phyloP scores from a whole-genome alignment of 106 monocot genomes.

The Posidonia australis region DNA sequence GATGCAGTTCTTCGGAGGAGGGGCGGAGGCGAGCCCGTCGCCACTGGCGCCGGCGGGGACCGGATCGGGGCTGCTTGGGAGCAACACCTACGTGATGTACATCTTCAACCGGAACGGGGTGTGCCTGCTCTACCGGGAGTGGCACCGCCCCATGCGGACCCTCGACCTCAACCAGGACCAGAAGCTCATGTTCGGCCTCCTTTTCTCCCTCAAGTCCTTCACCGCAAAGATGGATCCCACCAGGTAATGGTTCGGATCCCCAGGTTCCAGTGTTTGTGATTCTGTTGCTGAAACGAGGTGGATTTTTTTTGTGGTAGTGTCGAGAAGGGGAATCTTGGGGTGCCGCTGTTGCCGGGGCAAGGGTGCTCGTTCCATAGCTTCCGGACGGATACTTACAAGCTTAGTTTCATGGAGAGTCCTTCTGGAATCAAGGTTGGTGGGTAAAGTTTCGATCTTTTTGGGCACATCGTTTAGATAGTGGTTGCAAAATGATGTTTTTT shows the following conservation, averaged over 20 bases:
- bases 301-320: conserved; percentile 18
- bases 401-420: conserved; percentile 91
- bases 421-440: conserved; percentile 82
- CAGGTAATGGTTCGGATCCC: conserved; percentile 21
- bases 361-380: conserved; percentile 95
- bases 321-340: conserved; percentile 87
- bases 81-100: conserved; percentile 80
- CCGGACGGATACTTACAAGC: conserved; percentile 82
- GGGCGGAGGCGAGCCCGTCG: conserved; percentile 37
- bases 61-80: conserved; percentile 42
- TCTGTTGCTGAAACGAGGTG: neutral
- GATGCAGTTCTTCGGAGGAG: conserved; percentile 89
- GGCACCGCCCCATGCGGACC: conserved; percentile 87
- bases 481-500: neutral
- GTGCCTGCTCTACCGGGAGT: conserved; percentile 83
- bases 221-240: conserved; percentile 96
- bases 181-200: conserved; percentile 99
- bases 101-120: conserved; percentile 83
- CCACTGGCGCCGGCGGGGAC: conserved; percentile 73
- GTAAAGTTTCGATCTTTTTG: neutral
- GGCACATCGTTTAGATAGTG: neutral
- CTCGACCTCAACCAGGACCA: conserved; percentile 82
- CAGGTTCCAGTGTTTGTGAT: neutral
- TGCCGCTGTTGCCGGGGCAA: conserved; percentile 84
- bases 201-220: conserved; percentile 98